phyloP scores from a whole-genome alignment of 768 basidiomycete genomes.

The Trametes maxima region DNA sequence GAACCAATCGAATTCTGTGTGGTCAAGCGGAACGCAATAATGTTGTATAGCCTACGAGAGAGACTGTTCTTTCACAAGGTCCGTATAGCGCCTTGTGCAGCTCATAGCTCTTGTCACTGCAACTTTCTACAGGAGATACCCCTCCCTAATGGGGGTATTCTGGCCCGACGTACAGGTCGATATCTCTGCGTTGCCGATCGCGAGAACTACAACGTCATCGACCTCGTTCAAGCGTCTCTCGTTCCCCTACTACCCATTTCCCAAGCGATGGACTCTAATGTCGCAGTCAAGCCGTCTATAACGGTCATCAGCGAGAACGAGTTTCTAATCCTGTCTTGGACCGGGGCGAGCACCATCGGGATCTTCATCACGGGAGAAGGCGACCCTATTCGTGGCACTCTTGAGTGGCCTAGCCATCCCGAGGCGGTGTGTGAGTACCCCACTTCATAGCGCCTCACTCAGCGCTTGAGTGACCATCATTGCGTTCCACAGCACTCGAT shows the following conservation, averaged over 20 bases:
- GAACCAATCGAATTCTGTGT: slow-evolving; percentile 73
- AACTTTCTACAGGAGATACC: slow-evolving; percentile 63
- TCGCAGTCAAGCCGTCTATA: slow-evolving; percentile 65
- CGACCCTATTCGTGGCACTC: slow-evolving; percentile 87
- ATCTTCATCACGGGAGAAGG: slow-evolving; percentile 84
- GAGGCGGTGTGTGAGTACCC: slow-evolving; percentile 65
- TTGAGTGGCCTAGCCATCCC: slow-evolving; percentile 85
- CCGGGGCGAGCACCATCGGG: slow-evolving; percentile 77
- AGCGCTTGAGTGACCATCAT: background rate
- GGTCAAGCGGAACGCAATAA: slow-evolving; percentile 66
- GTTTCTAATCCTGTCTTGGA: slow-evolving; percentile 86
- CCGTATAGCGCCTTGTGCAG: background rate
- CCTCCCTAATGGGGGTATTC: slow-evolving; percentile 54
- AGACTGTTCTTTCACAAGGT: slow-evolving; percentile 66
- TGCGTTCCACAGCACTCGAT: slow-evolving; percentile 62
- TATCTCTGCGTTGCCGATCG: slow-evolving; percentile 76
- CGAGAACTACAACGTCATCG: slow-evolving; percentile 74
- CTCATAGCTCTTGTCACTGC: background rate
- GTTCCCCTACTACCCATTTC: slow-evolving; percentile 79
- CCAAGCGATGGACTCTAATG: slow-evolving; percentile 54
- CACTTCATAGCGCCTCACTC: background rate
- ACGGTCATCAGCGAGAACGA: slow-evolving; percentile 75
- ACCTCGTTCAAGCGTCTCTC: slow-evolving; percentile 70
- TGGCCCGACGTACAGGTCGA: slow-evolving; percentile 64
- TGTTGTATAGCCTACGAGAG: slow-evolving; percentile 67